Evolutionary conservation across 1,284 basidiomycete species (phyloP).

Genomic region (Tilletia caries): DNA sequence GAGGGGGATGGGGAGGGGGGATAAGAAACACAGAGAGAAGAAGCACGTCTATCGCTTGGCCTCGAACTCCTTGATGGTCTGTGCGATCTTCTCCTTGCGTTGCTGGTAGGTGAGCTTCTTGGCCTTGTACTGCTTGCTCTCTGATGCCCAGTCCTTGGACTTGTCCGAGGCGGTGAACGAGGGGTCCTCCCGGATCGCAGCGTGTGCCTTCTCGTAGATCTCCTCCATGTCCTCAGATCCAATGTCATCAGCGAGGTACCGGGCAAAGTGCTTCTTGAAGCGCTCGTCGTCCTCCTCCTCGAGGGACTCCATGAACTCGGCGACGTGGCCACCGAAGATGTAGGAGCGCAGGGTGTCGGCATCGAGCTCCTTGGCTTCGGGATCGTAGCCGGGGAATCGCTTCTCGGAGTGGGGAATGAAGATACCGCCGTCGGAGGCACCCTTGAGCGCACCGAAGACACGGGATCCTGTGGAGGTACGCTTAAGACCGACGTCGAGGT

Average conservation of each 20-base stretch:
- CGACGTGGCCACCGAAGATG: constrained; percentile 95
- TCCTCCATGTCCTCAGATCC: constrained; percentile 98
- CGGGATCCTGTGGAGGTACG: constrained; percentile 97
- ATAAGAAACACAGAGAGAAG: not conserved
- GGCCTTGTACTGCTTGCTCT: constrained; percentile 71
- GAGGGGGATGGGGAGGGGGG: not conserved
- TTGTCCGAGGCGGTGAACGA: constrained; percentile 87
- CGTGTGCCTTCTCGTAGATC: constrained; percentile 75
- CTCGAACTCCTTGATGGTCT: constrained; percentile 50
- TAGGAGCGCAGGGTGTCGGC: constrained; percentile 94
- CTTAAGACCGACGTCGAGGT: constrained; percentile 96
- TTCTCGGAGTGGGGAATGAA: constrained; percentile 97
- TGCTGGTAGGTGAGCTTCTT: constrained; percentile 73
- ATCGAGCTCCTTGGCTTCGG: constrained; percentile 89
- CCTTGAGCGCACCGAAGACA: constrained; percentile 98
- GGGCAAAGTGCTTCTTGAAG: constrained; percentile 97
- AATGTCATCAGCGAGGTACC: constrained; percentile 90
- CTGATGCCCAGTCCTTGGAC: constrained; percentile 82
- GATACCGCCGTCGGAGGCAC: constrained; percentile 95
- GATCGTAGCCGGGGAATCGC: constrained; percentile 97
- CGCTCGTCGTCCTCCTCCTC: constrained; percentile 99
- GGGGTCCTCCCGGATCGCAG: constrained; percentile 91
- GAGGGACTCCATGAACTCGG: constrained; percentile 98
- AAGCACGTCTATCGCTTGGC: constrained; percentile 7
- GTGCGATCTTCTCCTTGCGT: constrained; percentile 52